Base-by-base conservation (phyloP, 192 early-diverging fungal species). In the Mortierella claussenii region DNA sequence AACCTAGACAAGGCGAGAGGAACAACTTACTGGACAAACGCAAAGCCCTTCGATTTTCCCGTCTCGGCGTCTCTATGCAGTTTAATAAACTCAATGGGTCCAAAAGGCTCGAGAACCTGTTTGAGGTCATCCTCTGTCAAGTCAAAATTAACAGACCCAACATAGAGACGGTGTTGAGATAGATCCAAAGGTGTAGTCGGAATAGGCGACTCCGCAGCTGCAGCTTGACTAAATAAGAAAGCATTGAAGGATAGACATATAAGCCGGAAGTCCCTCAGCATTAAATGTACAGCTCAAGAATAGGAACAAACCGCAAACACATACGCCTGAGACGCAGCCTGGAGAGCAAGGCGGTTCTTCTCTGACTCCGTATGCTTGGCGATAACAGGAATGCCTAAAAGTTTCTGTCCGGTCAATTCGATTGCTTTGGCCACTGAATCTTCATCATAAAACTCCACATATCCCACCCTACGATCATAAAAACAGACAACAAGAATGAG, bases 361-460 rank as follows among this genome's bases (percentile, higher is more conserved):
- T 98, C 95, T 11, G 95, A 89, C 64, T 97, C 96, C 1, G 94
- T 94, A 47, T 87, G 86, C 79, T 96, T 93, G 40, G 97, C 93
- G 64, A 96, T 90, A 50, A 99, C 95, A 7, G 97, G 97, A 57
- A 97, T 92, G 28, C 93, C 95, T 75, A 97, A 85, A 64, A 99
- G 89, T 82, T 89, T 90, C 79, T 92, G 79, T 20, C 93, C 95
- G 34, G 91, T 87, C 85, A 97, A 87, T 31, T 76, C 81, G n/a
- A 97, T 84, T 5, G 97, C 97, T 65, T 88, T 90, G 43, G 79
- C 73, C n/a, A 96, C 95, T 31, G 95, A 89, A 8, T 85, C 87
- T 60, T 90, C 87, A 6, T 94, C 90, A 79, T 96, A 93, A 84
- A 97, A 99, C 80, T 99, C 97, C 4, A 99, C 93, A 70, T 97